phyloP scores from a whole-genome alignment of 768 basidiomycete species.

The Auricularia auricula-judae region DNA sequence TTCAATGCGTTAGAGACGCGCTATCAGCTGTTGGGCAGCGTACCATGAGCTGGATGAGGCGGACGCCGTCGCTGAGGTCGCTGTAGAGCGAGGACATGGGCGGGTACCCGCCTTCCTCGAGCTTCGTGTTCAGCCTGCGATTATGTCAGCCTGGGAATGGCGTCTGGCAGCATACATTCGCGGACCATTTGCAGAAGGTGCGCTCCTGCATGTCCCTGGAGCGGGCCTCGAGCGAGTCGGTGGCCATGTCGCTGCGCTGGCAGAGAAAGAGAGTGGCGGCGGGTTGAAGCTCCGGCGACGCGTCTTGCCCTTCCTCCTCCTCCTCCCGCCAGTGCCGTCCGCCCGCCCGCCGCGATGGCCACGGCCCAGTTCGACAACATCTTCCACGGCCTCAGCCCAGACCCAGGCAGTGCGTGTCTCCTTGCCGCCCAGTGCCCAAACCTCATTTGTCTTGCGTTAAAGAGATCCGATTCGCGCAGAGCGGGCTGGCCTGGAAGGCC shows the following conservation, averaged over 20 bases:
- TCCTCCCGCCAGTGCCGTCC: neutral
- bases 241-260: constrained; percentile 8
- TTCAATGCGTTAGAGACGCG: neutral
- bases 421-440: neutral
- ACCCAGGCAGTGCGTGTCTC: constrained; percentile 56
- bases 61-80: constrained; percentile 91
- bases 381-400: constrained; percentile 59
- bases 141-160: neutral
- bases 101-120: constrained; percentile 74
- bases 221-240: constrained; percentile 52
- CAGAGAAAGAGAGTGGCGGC: neutral
- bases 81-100: constrained; percentile 81
- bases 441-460: neutral
- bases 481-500: constrained; percentile 87
- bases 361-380: constrained; percentile 75
- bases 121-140: constrained; percentile 86
- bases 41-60: constrained; percentile 91
- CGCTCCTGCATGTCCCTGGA: constrained; percentile 60
- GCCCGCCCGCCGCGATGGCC: constrained; percentile 32
- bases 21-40: constrained; percentile 11
- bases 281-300: neutral
- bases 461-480: constrained; percentile 82
- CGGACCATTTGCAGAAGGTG: constrained; percentile 87
- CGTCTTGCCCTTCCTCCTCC: neutral
- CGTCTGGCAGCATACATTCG: neutral